Conservation (phyloP, 2,329 filamentous ascomycete species). For the Monilinia fructigena region DNA sequence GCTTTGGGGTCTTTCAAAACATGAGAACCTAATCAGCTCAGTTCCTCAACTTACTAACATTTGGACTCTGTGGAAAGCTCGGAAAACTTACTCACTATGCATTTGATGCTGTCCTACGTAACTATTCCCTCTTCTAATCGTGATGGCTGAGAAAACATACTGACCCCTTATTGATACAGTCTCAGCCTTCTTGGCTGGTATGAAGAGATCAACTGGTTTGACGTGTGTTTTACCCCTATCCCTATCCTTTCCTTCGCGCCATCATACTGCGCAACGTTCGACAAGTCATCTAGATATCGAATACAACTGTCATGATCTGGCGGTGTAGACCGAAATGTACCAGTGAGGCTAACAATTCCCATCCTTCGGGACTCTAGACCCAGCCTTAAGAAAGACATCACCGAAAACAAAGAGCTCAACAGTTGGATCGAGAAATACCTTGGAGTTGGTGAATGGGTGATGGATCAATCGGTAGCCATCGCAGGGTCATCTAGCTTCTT, state of each 20-base stretch:
- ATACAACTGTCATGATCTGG: background rate
- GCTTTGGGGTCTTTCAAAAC: conserved; percentile 27
- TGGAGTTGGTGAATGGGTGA: conserved; percentile 92
- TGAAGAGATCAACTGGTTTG: conserved; percentile 95
- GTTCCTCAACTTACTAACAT: conserved; percentile 66
- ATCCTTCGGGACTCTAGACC: conserved; percentile 51
- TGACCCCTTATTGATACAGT: conserved; percentile 52
- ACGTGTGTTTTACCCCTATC: conserved; percentile 66
- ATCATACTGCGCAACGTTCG: background rate
- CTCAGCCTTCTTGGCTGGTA: conserved; percentile 92
- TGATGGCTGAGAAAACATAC: background rate
- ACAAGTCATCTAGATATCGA: background rate
- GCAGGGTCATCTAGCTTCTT: conserved; percentile 88
- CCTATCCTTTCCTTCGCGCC: conserved; percentile 2
- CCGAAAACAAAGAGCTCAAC: conserved; percentile 78
- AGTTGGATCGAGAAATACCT: conserved; percentile 93
- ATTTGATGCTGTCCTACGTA: conserved; percentile 91
- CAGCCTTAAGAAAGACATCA: conserved; percentile 86
- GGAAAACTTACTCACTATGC: conserved; percentile 92
- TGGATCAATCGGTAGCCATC: conserved; percentile 94
- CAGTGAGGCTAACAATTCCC: conserved; percentile 47
- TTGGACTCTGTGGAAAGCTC: conserved; percentile 74
- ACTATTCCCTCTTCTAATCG: conserved; percentile 16
- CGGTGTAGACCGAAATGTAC: conserved; percentile 12
- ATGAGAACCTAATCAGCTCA: conserved; percentile 49